A percentile compares a stretch with the other conserved stretches of the same genome.
Conservation (phyloP, 2,329 filamentous ascomycete genomes). For the Juglanconis oblonga region DNA sequence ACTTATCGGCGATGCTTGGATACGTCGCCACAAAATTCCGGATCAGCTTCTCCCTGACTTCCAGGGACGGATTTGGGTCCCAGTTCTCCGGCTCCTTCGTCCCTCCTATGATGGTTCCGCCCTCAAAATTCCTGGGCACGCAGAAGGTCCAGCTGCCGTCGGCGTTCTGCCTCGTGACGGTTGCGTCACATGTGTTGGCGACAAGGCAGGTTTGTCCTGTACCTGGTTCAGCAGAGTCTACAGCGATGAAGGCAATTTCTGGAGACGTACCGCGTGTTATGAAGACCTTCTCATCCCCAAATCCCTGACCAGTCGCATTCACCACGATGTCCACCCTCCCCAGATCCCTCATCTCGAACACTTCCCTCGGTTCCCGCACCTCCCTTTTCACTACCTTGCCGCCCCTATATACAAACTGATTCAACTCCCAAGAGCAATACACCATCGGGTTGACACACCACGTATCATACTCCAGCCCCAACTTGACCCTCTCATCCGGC, state of each 20-base stretch:
- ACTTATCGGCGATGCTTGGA: slow-evolving; percentile 28
- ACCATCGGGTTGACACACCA: slow-evolving; percentile 55
- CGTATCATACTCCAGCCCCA: slow-evolving; percentile 50
- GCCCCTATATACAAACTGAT: slow-evolving; percentile 37
- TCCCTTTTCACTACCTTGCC: slow-evolving; percentile 33
- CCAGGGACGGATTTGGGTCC: slow-evolving; percentile 44
- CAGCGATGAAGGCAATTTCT: neutral
- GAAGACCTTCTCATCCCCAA: slow-evolving; percentile 38
- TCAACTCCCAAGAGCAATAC: slow-evolving; percentile 47
- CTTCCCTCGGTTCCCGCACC: slow-evolving; percentile 35
- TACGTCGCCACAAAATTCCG: slow-evolving; percentile 32
- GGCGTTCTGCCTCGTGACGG: slow-evolving; percentile 58
- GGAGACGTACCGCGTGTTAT: slow-evolving; percentile 37
- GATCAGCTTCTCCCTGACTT: slow-evolving; percentile 47
- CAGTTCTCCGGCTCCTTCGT: slow-evolving; percentile 61
- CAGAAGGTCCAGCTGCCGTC: slow-evolving; percentile 63
- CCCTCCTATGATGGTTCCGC: slow-evolving; percentile 64
- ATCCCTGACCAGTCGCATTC: slow-evolving; percentile 45
- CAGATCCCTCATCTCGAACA: slow-evolving; percentile 32
- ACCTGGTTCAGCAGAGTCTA: neutral
- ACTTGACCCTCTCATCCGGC: slow-evolving; percentile 37
- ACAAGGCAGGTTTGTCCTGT: slow-evolving; percentile 45
- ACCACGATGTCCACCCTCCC: slow-evolving; percentile 32
- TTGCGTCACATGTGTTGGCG: slow-evolving; percentile 35
- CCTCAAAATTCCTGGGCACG: slow-evolving; percentile 58